A percentile compares a stretch with the other conserved stretches of the same genome.
These are phyloP conservation scores for Plantago ovata DNA, from an alignment of 257 asterid genomes.

Conservation along the genomic window DNA sequence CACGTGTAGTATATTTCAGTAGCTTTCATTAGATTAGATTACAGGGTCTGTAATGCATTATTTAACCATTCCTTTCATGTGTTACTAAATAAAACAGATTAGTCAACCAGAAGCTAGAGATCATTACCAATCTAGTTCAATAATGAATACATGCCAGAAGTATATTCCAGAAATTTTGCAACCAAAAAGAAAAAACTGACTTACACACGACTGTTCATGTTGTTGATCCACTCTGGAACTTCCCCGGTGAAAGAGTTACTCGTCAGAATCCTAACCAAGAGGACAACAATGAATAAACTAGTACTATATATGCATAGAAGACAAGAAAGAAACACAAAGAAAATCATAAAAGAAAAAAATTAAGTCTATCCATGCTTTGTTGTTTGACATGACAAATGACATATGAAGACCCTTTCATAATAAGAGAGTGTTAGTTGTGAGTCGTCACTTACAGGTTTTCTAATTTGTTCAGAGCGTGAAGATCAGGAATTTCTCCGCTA, in stretches of 20 bases:
- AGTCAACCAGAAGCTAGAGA: too few relatives aligned
- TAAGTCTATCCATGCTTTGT: too few relatives aligned
- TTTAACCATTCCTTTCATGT: too few relatives aligned
- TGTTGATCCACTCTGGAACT: conserved; percentile 34
- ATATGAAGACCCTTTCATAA: not conserved
- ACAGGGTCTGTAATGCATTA: not conserved
- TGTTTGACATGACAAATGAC: not conserved
- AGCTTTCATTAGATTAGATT: conserved; percentile 14
- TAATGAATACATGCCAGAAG: too few relatives aligned
- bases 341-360: not conserved
- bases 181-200: not conserved
- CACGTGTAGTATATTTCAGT: not conserved
- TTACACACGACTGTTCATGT: conserved; percentile 25
- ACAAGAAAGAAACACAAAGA: not conserved
- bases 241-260: conserved; percentile 42
- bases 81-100: too few relatives aligned
- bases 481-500: conserved; percentile 43
- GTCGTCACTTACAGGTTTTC: conserved; percentile 37
- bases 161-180: not conserved
- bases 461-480: conserved; percentile 38
- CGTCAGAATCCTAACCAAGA: conserved; percentile 38
- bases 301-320: too few relatives aligned
- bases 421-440: conserved; percentile 2
- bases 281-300: not conserved
- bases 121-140: too few relatives aligned